Evolutionary conservation across 2,329 filamentous ascomycete species (phyloP), one percentile per base, ranked within the genome.

Genomic region (Aspergillus fumigatiaffinis): DNA sequence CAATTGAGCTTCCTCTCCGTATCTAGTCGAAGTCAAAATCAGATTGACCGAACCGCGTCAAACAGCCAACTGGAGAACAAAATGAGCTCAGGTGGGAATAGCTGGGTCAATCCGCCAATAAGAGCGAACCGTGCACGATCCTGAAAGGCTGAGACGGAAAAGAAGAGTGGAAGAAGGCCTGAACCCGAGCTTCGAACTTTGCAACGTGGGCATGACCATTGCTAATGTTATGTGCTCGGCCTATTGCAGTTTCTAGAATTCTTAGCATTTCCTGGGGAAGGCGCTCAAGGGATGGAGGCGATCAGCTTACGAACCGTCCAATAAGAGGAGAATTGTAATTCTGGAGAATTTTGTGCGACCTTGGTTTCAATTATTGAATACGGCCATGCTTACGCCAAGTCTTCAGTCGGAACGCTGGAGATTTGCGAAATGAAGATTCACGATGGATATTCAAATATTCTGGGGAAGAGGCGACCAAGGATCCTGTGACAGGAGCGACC

Each of bases 231-330:
- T 41, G 44, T 48, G 53, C 25, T 55, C 14, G 44, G 41, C 14
- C 29, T 38, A 17, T 38, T 38, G 23, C 54, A 20, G 23, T 26
- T 54, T 54, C 59, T 58, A 56, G 56, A 56, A 60, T 52, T 25
- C 52, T 51, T 53, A 58, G 53, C 48, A 44, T 42, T 49, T 26
- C 52, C 47, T 23, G 41, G 35, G 47, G 56, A 54, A 54, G 55
- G 52, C 32, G 47, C 54, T 55, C 55, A 58, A 55, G 55, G 53
- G 55, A 55, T 53, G 51, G 42, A 58, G 51, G 58, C 41, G 59
- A 60, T 56, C 51, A 26, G 26, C 53, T 32, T 29, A 35, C n/a
- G 28, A 53, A 17, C n/a, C 25, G 42, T 23, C 59, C 59, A 60
- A 59, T 59, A 44, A 51, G 21, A 48, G 14, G 29, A 21, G 21